These are phyloP conservation scores for Pontederia crassipes DNA, from an alignment of 176 grass and related monocot species.

Conservation along the genomic window DNA sequence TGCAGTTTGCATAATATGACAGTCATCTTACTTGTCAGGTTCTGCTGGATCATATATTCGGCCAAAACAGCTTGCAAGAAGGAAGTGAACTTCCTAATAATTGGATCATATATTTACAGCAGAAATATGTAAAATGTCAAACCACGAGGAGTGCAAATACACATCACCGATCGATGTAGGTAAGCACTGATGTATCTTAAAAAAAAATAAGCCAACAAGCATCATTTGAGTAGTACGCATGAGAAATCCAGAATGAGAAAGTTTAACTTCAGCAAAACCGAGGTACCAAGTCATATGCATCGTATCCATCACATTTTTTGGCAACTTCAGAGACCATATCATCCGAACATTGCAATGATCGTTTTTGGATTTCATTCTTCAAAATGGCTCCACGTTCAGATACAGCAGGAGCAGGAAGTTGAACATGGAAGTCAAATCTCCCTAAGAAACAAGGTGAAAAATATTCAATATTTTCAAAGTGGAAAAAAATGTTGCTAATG, in stretches of 20 bases:
- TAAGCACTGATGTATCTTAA: too few species aligned
- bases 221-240: too few species aligned
- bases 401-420: slow-evolving; percentile 68
- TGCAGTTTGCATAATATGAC: too few species aligned
- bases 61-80: too few species aligned
- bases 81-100: too few species aligned
- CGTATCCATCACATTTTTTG: slow-evolving; percentile 87
- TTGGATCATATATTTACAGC: too few species aligned
- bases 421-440: slow-evolving; percentile 91
- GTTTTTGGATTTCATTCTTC: slow-evolving; percentile 67
- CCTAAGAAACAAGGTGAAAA: slow-evolving; percentile 28
- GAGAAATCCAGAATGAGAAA: not conserved
- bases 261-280: slow-evolving; percentile 8
- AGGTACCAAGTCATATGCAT: slow-evolving; percentile 93
- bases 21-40: too few species aligned
- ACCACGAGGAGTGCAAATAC: too few species aligned
- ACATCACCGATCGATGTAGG: too few species aligned
- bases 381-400: slow-evolving; percentile 68
- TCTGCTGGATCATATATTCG: too few species aligned
- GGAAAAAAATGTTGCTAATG: not conserved
- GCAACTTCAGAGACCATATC: slow-evolving; percentile 75
- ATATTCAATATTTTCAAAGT: not conserved
- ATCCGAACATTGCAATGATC: slow-evolving; percentile 46
- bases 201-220: too few species aligned
- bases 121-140: too few species aligned